Conservation (phyloP, 768 basidiomycete species). For the Neoboletus brunneissimus region DNA sequence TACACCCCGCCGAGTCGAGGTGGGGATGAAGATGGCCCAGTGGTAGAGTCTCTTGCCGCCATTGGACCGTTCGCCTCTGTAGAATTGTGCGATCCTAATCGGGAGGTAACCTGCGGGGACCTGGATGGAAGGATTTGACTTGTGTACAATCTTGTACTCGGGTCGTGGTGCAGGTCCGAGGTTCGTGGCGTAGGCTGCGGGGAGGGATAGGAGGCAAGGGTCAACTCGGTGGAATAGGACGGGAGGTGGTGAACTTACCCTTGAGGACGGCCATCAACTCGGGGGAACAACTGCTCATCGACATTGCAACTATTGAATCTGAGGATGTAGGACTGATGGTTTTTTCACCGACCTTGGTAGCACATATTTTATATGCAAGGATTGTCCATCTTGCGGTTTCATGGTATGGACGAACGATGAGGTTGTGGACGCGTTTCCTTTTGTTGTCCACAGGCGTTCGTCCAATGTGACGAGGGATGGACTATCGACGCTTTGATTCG, state of each 20-base stretch:
- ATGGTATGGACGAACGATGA: neutral
- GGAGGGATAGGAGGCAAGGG: neutral
- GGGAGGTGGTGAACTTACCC: neutral
- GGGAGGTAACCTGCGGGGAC: constrained; percentile 16
- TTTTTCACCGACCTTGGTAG: constrained; percentile 1
- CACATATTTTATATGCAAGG: constrained; percentile 8
- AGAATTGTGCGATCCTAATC: constrained; percentile 17
- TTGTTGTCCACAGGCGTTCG: neutral
- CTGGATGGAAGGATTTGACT: neutral
- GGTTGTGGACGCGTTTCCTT: neutral
- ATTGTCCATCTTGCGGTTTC: neutral
- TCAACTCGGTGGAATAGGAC: neutral
- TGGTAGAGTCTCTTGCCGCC: constrained; percentile 5
- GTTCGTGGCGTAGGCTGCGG: constrained; percentile 8
- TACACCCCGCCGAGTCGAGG: constrained; percentile 14
- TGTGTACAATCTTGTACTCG: constrained; percentile 11
- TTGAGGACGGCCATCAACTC: constrained; percentile 8
- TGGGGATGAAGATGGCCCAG: constrained; percentile 26
- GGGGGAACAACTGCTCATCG: neutral
- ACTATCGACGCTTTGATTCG: neutral
- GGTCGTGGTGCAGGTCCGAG: neutral
- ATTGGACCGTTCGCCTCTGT: neutral
- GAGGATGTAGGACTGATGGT: neutral
- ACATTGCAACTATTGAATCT: constrained; percentile 3
- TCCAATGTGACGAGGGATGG: neutral